Conservation (phyloP, 768 basidiomycete genomes). For the Pleurotus tuber-regium region DNA sequence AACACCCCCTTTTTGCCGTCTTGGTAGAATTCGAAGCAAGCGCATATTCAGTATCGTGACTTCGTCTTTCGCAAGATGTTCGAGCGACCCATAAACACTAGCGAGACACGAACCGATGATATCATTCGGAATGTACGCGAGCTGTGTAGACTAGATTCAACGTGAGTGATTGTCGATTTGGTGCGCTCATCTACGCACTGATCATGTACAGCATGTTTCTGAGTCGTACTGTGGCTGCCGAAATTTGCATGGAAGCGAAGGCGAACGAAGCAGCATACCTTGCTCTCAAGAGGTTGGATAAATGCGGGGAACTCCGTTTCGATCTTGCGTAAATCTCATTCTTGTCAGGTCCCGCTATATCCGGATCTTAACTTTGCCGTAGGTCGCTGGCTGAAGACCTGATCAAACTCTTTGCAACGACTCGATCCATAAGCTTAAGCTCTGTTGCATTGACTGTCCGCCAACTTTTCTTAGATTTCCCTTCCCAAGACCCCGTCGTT, state of each 20-base stretch:
- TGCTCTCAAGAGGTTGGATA: slow-evolving; percentile 67
- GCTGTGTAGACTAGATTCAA: slow-evolving; percentile 64
- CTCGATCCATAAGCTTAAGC: slow-evolving; percentile 57
- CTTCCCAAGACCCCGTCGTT: slow-evolving; percentile 54
- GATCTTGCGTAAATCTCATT: slow-evolving; percentile 51
- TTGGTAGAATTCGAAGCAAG: slow-evolving; percentile 7
- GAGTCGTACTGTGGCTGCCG: slow-evolving; percentile 79
- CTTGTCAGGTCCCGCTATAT: too few species aligned
- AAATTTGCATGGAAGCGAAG: slow-evolving; percentile 80
- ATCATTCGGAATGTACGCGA: slow-evolving; percentile 71
- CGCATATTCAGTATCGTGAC: slow-evolving; percentile 60
- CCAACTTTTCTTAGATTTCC: slow-evolving; percentile 66
- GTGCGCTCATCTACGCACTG: slow-evolving; percentile 2
- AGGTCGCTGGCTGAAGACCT: slow-evolving; percentile 61
- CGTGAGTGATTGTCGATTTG: slow-evolving; percentile 38
- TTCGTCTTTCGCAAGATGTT: slow-evolving; percentile 90
- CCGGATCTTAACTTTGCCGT: too few species aligned
- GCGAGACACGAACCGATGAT: slow-evolving; percentile 55
- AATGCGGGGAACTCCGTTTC: slow-evolving; percentile 64
- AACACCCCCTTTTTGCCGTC: slow-evolving; percentile 10
- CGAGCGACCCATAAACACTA: slow-evolving; percentile 50
- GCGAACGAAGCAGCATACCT: slow-evolving; percentile 65
- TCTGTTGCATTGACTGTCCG: slow-evolving; percentile 52
- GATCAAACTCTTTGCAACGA: slow-evolving; percentile 70
- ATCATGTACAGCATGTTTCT: slow-evolving; percentile 64